phyloP scores from a whole-genome alignment of 1,284 basidiomycete genomes.

The Porogramme epimiltina region DNA sequence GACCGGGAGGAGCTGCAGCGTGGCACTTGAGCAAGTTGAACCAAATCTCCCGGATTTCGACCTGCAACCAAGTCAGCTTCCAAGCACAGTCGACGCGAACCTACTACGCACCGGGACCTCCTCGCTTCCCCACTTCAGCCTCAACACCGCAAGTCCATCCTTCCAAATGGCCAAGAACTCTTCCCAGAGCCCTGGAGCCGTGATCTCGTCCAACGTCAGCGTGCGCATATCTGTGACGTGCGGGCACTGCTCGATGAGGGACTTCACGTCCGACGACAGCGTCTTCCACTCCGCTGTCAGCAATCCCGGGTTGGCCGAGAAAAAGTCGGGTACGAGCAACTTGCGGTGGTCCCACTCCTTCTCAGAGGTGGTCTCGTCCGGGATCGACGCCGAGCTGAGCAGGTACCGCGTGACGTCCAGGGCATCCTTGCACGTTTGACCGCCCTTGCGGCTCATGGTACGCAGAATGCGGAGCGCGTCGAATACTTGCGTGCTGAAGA shows the following conservation, averaged over 20 bases:
- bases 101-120: constrained; percentile 41
- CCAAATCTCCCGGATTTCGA: constrained; percentile 44
- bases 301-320: constrained; percentile 60
- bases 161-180: constrained; percentile 60
- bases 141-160: constrained; percentile 44
- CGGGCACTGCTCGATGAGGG: constrained; percentile 54
- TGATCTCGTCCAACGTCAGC: constrained; percentile 57
- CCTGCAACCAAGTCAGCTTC: constrained; percentile 23
- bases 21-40: constrained; percentile 41
- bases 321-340: constrained; percentile 55
- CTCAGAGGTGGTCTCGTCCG: constrained; percentile 15
- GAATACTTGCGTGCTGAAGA: constrained; percentile 40
- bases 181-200: constrained; percentile 53
- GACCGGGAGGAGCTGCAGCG: constrained; percentile 33
- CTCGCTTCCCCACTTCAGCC: constrained; percentile 38
- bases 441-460: constrained; percentile 55
- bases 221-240: constrained; percentile 52
- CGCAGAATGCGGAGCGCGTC: constrained; percentile 50
- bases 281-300: constrained; percentile 57
- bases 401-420: constrained; percentile 54
- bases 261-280: constrained; percentile 47
- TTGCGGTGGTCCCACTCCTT: constrained; percentile 47
- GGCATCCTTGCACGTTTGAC: constrained; percentile 50
- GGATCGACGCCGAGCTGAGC: constrained; percentile 31
- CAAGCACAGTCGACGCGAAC: constrained; percentile 3